Evolutionary conservation across 148 eudicot genomes (phyloP).

Genomic region (Agrostemma githago): DNA sequence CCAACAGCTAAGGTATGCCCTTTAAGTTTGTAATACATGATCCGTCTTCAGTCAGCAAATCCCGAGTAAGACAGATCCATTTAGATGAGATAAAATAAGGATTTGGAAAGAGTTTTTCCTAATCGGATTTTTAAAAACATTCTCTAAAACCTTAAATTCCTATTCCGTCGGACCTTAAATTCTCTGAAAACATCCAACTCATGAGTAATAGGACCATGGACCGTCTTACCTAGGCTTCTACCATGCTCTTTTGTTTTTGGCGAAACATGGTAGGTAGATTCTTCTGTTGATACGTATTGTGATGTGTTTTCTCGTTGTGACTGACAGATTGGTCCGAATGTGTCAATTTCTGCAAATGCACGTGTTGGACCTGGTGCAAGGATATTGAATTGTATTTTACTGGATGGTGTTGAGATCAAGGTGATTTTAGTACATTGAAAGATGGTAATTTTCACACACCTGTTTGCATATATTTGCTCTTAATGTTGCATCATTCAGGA

Average conservation of each 20-base stretch:
- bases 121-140: no score
- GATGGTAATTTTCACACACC: not conserved
- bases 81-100: no score
- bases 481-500: slow-evolving; percentile 39
- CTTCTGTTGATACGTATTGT: no score
- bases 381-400: slow-evolving; percentile 53
- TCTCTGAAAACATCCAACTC: no score
- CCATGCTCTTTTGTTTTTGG: no score
- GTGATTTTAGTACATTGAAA: slow-evolving; percentile 27
- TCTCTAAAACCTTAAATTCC: no score
- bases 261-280: no score
- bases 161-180: no score
- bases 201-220: no score
- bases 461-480: not conserved
- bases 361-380: slow-evolving; percentile 69
- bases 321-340: slow-evolving; percentile 67
- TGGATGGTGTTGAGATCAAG: slow-evolving; percentile 72
- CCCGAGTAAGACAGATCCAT: no score
- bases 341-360: slow-evolving; percentile 67
- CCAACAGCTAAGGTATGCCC: slow-evolving; percentile 52
- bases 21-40: not conserved
- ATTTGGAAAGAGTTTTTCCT: no score
- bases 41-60: not conserved
- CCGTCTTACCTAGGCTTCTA: no score
- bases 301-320: slow-evolving; percentile 3